A percentile compares a stretch with the other conserved stretches of the same genome.
Evolutionary conservation across 805 yeast species (phyloP).

Genomic region (Starmera dryadoides): DNA sequence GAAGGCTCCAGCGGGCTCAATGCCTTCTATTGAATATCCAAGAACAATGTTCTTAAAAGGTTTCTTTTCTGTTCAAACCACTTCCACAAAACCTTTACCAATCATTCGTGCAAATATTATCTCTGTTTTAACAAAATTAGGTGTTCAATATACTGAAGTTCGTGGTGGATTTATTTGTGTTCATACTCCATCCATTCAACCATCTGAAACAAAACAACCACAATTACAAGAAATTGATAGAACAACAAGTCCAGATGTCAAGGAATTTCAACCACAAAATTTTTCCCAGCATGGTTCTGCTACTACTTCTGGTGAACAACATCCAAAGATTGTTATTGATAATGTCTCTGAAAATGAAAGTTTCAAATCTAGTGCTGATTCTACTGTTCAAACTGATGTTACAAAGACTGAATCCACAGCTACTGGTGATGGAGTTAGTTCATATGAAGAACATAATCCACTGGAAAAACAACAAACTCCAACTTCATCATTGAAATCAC

Average conservation of each 20-base stretch:
- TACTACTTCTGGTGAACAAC: not conserved
- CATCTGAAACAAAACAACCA: not conserved
- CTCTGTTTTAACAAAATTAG: slow-evolving; percentile 63
- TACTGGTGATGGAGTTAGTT: not conserved
- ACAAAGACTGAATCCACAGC: slow-evolving; percentile 4
- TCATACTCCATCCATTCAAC: slow-evolving; percentile 43
- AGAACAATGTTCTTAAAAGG: slow-evolving; percentile 88
- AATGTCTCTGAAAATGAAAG: not conserved
- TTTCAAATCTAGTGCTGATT: slow-evolving; percentile 9
- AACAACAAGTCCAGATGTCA: not conserved
- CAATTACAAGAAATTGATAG: not conserved
- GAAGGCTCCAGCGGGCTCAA: slow-evolving; percentile 62
- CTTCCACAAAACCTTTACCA: slow-evolving; percentile 87
- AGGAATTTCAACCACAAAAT: slow-evolving; percentile 1
- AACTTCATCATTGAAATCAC: slow-evolving; percentile 26
- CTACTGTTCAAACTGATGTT: slow-evolving; percentile 12
- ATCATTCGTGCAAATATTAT: slow-evolving; percentile 82
- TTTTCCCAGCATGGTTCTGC: too few species aligned
- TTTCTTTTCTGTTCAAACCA: slow-evolving; percentile 89
- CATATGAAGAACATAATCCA: slow-evolving; percentile 11
- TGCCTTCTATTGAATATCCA: slow-evolving; percentile 94
- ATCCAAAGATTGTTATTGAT: not conserved
- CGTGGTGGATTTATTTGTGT: slow-evolving; percentile 90
- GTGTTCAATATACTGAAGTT: slow-evolving; percentile 80
- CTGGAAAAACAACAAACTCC: slow-evolving; percentile 16